Evolutionary conservation across 2,329 filamentous ascomycete species (phyloP).

Genomic region (Trichoderma harzianum): DNA sequence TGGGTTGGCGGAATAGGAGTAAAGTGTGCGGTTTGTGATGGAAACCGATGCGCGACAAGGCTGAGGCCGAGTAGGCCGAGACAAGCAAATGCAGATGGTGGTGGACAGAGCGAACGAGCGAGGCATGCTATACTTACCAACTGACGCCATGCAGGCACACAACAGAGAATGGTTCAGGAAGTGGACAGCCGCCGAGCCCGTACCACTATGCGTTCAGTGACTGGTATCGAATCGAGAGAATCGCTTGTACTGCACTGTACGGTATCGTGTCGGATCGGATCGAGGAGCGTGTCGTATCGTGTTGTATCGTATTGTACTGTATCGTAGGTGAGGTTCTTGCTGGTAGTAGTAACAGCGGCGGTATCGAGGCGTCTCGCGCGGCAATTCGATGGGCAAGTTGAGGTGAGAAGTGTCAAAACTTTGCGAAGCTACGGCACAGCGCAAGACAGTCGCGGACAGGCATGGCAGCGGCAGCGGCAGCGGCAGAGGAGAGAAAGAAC

Average conservation of each 20-base stretch:
- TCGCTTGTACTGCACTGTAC: not conserved
- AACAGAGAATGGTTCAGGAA: not conserved
- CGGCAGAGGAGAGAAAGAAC: conserved; percentile 4
- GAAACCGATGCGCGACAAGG: not conserved
- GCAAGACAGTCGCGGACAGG: conserved; percentile 10
- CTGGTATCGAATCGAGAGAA: not conserved
- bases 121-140: conserved; percentile 16
- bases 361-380: not conserved
- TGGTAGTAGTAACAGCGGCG: not conserved
- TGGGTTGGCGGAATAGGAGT: not conserved
- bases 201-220: not conserved
- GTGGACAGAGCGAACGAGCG: conserved; percentile 5
- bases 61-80: not conserved
- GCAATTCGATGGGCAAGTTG: not conserved
- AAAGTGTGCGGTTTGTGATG: not conserved
- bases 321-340: not conserved
- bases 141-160: conserved; percentile 18
- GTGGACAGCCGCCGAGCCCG: not conserved
- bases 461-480: conserved; percentile 10
- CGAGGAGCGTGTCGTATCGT: not conserved
- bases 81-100: not conserved
- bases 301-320: not conserved
- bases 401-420: conserved; percentile 7
- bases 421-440: conserved; percentile 4
- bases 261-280: not conserved